These are phyloP conservation scores for Crithidia sp. DNA, from an alignment of 208 protist species.

Conservation along the genomic window DNA sequence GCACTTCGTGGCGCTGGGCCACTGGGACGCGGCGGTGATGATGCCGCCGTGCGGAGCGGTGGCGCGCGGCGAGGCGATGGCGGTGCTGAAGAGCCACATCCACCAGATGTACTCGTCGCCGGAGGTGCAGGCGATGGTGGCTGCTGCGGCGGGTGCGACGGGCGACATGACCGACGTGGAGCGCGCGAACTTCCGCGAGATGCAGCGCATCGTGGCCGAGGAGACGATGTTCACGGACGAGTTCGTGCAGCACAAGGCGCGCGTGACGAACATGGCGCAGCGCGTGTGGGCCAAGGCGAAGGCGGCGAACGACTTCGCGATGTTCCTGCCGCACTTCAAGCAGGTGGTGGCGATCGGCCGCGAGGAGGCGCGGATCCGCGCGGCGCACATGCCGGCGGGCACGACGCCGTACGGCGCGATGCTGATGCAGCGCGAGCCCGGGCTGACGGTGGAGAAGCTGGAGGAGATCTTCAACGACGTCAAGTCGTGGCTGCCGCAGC, in stretches of 20 bases:
- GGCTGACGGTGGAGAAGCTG: slow-evolving; percentile 10
- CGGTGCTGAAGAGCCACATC: slow-evolving; percentile 31
- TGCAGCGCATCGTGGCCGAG: slow-evolving; percentile 6
- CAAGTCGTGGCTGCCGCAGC: slow-evolving; percentile 15
- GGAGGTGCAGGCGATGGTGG: slow-evolving; percentile 17
- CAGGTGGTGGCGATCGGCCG: slow-evolving; percentile 8
- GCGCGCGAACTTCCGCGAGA: slow-evolving; percentile 9
- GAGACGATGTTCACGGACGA: slow-evolving; percentile 13
- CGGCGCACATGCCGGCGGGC: neutral
- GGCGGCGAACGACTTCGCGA: slow-evolving; percentile 9
- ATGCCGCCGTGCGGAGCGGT: slow-evolving; percentile 55
- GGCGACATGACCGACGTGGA: slow-evolving; percentile 10
- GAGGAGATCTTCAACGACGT: slow-evolving; percentile 19
- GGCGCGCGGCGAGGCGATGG: slow-evolving; percentile 43
- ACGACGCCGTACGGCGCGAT: slow-evolving; percentile 5
- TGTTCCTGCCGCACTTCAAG: slow-evolving; percentile 14
- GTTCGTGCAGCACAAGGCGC: slow-evolving; percentile 11
- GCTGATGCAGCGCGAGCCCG: slow-evolving; percentile 13
- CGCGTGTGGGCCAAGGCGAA: slow-evolving; percentile 13
- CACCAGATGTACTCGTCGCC: slow-evolving; percentile 39
- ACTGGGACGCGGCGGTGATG: slow-evolving; percentile 51
- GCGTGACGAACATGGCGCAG: slow-evolving; percentile 7
- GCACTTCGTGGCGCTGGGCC: slow-evolving; percentile 33
- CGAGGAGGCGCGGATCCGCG: slow-evolving; percentile 7
- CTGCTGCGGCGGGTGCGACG: neutral